phyloP scores from a whole-genome alignment of 2,329 filamentous ascomycete species.

The Aspergillus versicolor region DNA sequence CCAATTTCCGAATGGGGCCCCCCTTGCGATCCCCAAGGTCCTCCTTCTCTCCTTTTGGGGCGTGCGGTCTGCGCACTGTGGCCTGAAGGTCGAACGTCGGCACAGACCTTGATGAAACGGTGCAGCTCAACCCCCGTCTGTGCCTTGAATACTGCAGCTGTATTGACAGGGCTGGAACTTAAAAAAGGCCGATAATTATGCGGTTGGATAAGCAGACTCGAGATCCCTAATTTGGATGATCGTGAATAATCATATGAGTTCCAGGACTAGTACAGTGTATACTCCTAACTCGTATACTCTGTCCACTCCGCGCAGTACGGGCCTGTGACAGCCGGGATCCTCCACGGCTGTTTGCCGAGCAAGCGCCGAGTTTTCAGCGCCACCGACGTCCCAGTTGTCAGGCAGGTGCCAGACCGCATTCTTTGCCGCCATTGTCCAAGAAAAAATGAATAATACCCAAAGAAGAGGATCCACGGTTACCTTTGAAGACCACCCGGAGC shows the following conservation, averaged over 20 bases:
- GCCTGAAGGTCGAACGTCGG: neutral
- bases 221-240: neutral
- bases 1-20: conserved; percentile 16
- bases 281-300: neutral
- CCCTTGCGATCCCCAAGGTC: conserved; percentile 8
- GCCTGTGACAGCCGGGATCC: neutral
- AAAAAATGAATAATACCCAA: neutral
- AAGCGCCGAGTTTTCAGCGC: conserved; percentile 3
- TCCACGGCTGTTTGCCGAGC: neutral
- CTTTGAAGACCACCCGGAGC: neutral
- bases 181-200: conserved; percentile 13
- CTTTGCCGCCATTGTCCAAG: neutral
- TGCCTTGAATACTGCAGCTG: neutral
- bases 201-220: neutral
- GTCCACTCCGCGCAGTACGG: no score
- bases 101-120: conserved; percentile 11
- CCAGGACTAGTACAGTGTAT: no score
- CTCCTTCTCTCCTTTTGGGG: neutral
- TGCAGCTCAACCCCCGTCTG: conserved; percentile 12
- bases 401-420: neutral
- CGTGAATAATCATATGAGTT: neutral
- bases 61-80: neutral
- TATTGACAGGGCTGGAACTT: neutral
- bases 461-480: neutral
- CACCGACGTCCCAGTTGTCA: neutral